Base-by-base conservation (phyloP, 345 rosid species). In the Murraya koenigii region DNA sequence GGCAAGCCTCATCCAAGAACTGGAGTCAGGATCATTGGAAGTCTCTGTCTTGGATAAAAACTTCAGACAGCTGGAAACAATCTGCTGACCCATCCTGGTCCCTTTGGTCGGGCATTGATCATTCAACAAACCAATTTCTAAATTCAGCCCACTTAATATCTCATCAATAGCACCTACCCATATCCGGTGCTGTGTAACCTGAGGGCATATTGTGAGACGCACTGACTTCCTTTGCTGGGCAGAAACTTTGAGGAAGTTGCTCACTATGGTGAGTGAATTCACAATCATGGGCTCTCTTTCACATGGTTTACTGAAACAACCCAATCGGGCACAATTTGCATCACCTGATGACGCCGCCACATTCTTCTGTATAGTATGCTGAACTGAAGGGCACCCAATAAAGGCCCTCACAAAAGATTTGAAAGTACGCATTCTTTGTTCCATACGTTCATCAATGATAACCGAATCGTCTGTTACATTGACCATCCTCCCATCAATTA, bases 221-320 rank as follows among this genome's bases (percentile, higher is more conserved):
- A 90, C 96, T 22, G 79, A 68, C 83, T 94, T 90, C 88, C 90
- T 80, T 52, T 90, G 93, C 65, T 91, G 98, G 2, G 95, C 91
- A 15, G 97, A 82, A 67, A 94, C 80, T 36, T 87, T 83, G 49
- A 90, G 92, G 71, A 85, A 77, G 80, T 87, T 79, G 66, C 90
- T 69, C 25, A 90, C 87, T 79, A 78, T 85, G 13, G 93, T 86
- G 71, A 95, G 82, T 7, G 95, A 86, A 82, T 82, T 80, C 83
- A 93, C 86, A 67, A 84, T 30, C 77, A 90, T 32, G 35, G 89
- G 84, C 78, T 88, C 90, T 78, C 94, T 86, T 77, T 91, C 94
- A 39, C 79, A 74, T 39, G 68, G 68, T 61, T 82, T 78, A 10
- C 83, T 71, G 55, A 93, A 91, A 79, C 68, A 54, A 63, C 62